Percentiles rank a stretch among this genome's conserved stretches.
Evolutionary conservation across 2,329 filamentous ascomycete genomes (phyloP).

Genomic region (Anisogramma anomala): DNA sequence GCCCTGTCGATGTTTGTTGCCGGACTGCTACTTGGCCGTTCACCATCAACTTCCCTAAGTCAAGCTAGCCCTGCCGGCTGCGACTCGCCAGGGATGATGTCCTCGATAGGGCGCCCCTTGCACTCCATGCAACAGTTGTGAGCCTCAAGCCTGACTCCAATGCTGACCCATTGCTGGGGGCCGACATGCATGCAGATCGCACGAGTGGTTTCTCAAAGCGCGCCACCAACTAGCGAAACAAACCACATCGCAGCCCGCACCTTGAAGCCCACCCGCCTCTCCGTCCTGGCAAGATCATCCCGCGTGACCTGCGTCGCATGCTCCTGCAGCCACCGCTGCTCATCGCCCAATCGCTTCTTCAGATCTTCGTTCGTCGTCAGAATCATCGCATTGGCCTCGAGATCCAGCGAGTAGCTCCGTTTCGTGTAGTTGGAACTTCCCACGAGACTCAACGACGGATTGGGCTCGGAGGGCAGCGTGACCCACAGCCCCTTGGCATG

Average conservation of each 20-base stretch:
- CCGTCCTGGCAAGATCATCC: conserved; percentile 68
- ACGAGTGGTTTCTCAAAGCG: conserved; percentile 45
- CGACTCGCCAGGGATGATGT: no score
- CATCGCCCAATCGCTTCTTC: conserved; percentile 61
- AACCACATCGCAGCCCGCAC: conserved; percentile 92
- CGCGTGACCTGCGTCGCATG: conserved; percentile 57
- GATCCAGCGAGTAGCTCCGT: conserved; percentile 79
- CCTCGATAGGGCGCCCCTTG: no score
- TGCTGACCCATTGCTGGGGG: no score
- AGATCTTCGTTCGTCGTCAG: conserved; percentile 66
- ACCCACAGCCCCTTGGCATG: conserved; percentile 96
- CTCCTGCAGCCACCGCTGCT: conserved; percentile 70
- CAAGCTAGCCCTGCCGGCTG: no score
- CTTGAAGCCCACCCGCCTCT: conserved; percentile 73
- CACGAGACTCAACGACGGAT: conserved; percentile 69
- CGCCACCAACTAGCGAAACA: conserved; percentile 73
- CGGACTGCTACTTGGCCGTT: no score
- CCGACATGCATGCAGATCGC: no score
- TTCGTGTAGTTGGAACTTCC: conserved; percentile 96
- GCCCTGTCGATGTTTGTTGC: no score
- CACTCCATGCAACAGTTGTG: no score
- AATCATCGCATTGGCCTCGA: conserved; percentile 80
- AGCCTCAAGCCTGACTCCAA: no score
- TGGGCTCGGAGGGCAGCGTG: conserved; percentile 51
- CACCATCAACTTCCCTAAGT: no score